These are phyloP conservation scores for Kodamaea hsintzibuensis DNA, from an alignment of 805 yeast genomes.

Conservation along the genomic window DNA sequence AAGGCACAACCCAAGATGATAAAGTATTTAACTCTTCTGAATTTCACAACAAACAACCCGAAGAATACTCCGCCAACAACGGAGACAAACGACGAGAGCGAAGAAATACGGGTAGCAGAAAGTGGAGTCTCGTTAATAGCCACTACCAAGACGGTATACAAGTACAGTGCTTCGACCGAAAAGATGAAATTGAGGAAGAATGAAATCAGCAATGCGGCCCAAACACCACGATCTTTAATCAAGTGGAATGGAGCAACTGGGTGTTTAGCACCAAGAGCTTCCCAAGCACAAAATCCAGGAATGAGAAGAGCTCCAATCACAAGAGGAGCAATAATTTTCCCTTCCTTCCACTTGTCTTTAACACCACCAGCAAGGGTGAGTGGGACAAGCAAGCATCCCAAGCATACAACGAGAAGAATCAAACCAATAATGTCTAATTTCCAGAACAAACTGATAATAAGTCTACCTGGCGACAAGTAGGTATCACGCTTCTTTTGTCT, in stretches of 20 bases:
- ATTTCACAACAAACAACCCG: constrained; percentile 16
- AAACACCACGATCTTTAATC: constrained; percentile 19
- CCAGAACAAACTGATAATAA: constrained; percentile 19
- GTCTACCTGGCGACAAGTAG: neutral
- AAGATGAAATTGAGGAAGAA: constrained; percentile 16
- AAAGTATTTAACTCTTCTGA: constrained; percentile 22
- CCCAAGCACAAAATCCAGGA: constrained; percentile 17
- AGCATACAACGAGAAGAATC: constrained; percentile 31
- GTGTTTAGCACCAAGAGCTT: constrained; percentile 13
- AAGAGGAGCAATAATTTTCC: constrained; percentile 11
- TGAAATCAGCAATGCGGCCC: constrained; percentile 17
- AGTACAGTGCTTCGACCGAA: constrained; percentile 15
- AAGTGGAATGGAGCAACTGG: constrained; percentile 18
- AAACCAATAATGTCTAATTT: constrained; percentile 39
- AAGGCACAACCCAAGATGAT: constrained; percentile 24
- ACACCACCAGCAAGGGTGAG: constrained; percentile 33
- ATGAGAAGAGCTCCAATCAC: constrained; percentile 16
- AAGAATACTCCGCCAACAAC: constrained; percentile 16
- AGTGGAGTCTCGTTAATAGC: constrained; percentile 16
- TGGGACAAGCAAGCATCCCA: constrained; percentile 37
- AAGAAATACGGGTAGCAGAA: constrained; percentile 18
- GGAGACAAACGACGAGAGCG: constrained; percentile 17
- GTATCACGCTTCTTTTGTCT: constrained; percentile 11
- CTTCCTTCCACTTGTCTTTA: constrained; percentile 16
- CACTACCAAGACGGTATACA: constrained; percentile 18